Percentiles rank a stretch among this genome's conserved stretches.
Evolutionary conservation across 192 early-diverging fungal species (phyloP).

Genomic region (Backusella psychrophila): DNA sequence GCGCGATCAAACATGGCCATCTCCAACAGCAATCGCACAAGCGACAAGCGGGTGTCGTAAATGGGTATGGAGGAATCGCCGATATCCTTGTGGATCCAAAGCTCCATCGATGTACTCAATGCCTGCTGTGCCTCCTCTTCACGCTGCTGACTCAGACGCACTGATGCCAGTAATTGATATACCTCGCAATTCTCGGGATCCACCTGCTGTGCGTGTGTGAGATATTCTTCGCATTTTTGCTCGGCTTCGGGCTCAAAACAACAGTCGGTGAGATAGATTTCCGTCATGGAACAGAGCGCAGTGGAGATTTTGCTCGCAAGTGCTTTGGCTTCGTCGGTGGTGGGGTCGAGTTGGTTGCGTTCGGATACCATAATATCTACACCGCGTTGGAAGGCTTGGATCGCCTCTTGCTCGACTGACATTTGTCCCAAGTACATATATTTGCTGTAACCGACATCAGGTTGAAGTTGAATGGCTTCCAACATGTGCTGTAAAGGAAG

Average conservation of each 20-base stretch:
- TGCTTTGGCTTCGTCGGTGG: conserved; percentile 42
- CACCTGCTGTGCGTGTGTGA: conserved; percentile 62
- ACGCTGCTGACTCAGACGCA: conserved; percentile 82
- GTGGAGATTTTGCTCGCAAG: conserved; percentile 70
- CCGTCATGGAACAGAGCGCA: conserved; percentile 92
- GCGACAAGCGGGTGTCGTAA: conserved; percentile 80
- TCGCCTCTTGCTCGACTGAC: conserved; percentile 62
- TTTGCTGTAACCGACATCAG: conserved; percentile 67
- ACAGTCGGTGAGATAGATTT: conserved; percentile 97
- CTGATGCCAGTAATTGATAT: conserved; percentile 86
- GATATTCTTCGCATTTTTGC: conserved; percentile 72
- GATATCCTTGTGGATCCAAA: conserved; percentile 68
- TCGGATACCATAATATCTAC: conserved; percentile 64
- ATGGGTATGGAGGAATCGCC: conserved; percentile 62
- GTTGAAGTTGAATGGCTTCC: conserved; percentile 67
- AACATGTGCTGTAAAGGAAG: conserved; percentile 48
- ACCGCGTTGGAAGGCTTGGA: conserved; percentile 69
- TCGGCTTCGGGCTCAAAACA: conserved; percentile 95
- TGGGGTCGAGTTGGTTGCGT: conserved; percentile 33
- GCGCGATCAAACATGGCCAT: conserved; percentile 76
- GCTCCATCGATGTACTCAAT: conserved; percentile 61
- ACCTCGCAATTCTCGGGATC: conserved; percentile 81
- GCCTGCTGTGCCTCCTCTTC: conserved; percentile 74
- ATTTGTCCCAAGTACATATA: conserved; percentile 90
- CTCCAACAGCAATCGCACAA: conserved; percentile 87